Percentiles rank a stretch among this genome's conserved stretches.
Conservation (phyloP, 2,329 filamentous ascomycete species). For the Myriosclerotinia duriaeana region DNA sequence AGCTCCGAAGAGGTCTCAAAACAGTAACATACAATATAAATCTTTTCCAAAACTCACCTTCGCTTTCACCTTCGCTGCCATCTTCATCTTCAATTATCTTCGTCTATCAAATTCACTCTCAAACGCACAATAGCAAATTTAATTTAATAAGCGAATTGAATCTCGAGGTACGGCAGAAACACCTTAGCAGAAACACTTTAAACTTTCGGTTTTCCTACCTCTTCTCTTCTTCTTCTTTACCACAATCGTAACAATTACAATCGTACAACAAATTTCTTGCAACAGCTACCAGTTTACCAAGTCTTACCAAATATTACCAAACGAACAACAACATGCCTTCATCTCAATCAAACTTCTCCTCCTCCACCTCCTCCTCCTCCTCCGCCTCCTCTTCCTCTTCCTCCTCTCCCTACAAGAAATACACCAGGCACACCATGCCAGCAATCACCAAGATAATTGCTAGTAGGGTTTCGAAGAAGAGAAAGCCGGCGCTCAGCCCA, state of each 20-base stretch:
- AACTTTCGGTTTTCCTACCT: not conserved
- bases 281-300: not conserved
- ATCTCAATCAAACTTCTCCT: not conserved
- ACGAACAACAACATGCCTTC: conserved; percentile 3
- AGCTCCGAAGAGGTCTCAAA: not conserved
- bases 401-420: not conserved
- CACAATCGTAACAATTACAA: too few relatives aligned
- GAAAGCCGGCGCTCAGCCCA: not conserved
- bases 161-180: not conserved
- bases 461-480: conserved; percentile 5
- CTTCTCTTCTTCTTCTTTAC: not conserved
- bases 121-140: not conserved
- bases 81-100: not conserved
- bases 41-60: not conserved
- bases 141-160: not conserved
- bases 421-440: too few relatives aligned
- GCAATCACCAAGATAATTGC: not conserved
- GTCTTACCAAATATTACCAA: not conserved
- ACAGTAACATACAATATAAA: not conserved
- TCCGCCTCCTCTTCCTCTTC: too few relatives aligned
- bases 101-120: conserved; percentile 1
- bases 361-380: not conserved
- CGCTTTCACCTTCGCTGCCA: not conserved
- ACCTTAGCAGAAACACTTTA: not conserved
- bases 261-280: too few relatives aligned